phyloP scores from a whole-genome alignment of 345 rosid genomes.

The Raphanus sativus region DNA sequence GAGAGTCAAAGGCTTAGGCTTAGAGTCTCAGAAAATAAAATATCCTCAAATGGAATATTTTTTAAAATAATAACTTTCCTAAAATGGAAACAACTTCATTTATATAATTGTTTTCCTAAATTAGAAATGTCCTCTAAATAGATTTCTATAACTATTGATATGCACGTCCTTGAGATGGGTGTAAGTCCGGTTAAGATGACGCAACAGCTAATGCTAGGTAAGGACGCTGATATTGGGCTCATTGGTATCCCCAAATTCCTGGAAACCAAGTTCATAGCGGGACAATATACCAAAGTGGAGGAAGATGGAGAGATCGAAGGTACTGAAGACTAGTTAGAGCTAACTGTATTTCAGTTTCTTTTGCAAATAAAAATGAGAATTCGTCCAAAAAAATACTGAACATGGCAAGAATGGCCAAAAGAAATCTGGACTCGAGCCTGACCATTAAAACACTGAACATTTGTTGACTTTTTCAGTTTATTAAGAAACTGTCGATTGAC shows the following conservation, averaged over 20 bases:
- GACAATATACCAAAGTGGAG: slow-evolving; percentile 18
- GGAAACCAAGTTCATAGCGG: slow-evolving; percentile 16
- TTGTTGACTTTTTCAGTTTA: not conserved
- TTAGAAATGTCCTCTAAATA: too few species aligned
- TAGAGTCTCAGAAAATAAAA: too few species aligned
- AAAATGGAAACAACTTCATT: too few species aligned
- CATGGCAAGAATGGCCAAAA: not conserved
- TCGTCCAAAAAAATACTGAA: not conserved
- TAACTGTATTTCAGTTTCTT: too few species aligned
- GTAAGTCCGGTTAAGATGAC: slow-evolving; percentile 36
- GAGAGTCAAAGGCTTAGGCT: too few species aligned
- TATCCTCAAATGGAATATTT: too few species aligned
- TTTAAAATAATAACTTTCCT: too few species aligned
- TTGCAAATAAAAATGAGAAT: not conserved
- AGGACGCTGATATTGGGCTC: not conserved
- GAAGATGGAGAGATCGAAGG: slow-evolving; percentile 1
- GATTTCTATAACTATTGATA: slow-evolving; percentile 12
- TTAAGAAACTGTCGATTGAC: not conserved
- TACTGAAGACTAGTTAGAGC: too few species aligned
- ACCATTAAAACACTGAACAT: not conserved
- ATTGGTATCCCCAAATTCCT: slow-evolving; percentile 12
- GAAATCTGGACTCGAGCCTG: not conserved
- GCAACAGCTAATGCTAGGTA: slow-evolving; percentile 11
- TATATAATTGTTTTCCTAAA: too few species aligned
- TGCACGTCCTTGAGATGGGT: slow-evolving; percentile 28